These are phyloP conservation scores for Oxyria digyna DNA, from an alignment of 148 eudicot species.

Conservation along the genomic window DNA sequence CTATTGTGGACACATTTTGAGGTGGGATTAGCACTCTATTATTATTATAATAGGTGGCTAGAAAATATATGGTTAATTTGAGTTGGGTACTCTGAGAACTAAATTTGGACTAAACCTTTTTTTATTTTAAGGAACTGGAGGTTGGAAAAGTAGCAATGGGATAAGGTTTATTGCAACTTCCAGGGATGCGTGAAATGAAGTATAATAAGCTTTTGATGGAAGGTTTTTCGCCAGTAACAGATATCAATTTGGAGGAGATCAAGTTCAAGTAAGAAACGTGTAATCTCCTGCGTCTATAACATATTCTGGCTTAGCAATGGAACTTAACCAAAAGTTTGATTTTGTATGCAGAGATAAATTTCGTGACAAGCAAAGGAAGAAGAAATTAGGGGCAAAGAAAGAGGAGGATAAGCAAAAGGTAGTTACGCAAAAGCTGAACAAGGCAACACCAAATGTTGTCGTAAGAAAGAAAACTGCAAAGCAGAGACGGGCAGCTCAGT, in stretches of 20 bases:
- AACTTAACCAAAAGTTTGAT: no score
- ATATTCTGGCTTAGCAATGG: no score
- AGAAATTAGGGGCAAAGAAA: slow-evolving; percentile 57
- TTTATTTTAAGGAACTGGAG: slow-evolving; percentile 68
- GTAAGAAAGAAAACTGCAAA: slow-evolving; percentile 73
- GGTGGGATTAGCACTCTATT: slow-evolving; percentile 20
- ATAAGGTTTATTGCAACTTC: slow-evolving; percentile 77
- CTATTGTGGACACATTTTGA: slow-evolving; percentile 69
- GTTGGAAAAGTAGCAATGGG: slow-evolving; percentile 94
- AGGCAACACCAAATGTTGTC: slow-evolving; percentile 20
- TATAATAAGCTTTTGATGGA: slow-evolving; percentile 44
- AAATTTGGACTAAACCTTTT: background rate
- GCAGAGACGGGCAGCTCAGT: slow-evolving; percentile 69
- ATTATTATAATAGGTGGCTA: no score
- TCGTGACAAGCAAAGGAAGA: slow-evolving; percentile 92
- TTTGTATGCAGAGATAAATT: slow-evolving; percentile 55
- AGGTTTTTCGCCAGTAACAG: slow-evolving; percentile 63
- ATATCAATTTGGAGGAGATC: slow-evolving; percentile 68
- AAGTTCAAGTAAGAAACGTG: slow-evolving; percentile 68
- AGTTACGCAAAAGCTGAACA: slow-evolving; percentile 32
- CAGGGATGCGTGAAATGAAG: slow-evolving; percentile 74
- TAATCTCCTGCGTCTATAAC: no score
- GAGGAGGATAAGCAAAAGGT: slow-evolving; percentile 32
- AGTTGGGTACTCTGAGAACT: no score
- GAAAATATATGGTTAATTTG: no score